phyloP scores from a whole-genome alignment of 257 asterid genomes.

The Lithospermum erythrorhizon region DNA sequence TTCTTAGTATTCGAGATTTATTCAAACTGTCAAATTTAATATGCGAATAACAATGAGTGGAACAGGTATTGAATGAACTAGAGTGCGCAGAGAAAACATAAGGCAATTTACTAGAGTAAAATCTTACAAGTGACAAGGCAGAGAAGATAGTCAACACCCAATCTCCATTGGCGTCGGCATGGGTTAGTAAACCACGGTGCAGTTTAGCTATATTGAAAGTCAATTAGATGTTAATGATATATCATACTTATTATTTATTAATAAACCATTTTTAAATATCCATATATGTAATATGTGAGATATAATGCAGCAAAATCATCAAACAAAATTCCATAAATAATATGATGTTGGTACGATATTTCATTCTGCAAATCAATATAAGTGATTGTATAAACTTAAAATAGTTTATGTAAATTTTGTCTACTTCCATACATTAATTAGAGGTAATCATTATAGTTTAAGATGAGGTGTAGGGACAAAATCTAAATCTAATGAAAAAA shows the following conservation, averaged over 20 bases:
- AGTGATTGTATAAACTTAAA: too few relatives aligned
- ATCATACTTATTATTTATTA: too few relatives aligned
- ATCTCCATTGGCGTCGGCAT: constrained; percentile 96
- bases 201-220: constrained; percentile 47
- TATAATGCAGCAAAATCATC: background rate
- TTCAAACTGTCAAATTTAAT: too few relatives aligned
- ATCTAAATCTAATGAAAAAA: too few relatives aligned
- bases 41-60: background rate
- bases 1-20: background rate
- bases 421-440: too few relatives aligned
- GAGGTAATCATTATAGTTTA: too few relatives aligned
- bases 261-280: background rate
- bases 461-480: too few relatives aligned
- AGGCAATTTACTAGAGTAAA: constrained; percentile 4
- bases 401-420: too few relatives aligned
- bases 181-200: constrained; percentile 87
- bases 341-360: too few relatives aligned
- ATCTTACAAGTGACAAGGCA: constrained; percentile 82
- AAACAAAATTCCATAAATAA: background rate
- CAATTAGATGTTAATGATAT: constrained; percentile 13
- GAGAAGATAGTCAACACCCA: constrained; percentile 94
- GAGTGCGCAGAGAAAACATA: constrained; percentile 8
- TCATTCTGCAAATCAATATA: too few relatives aligned
- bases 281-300: background rate
- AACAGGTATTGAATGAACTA: background rate